Conservation (phyloP, 2,329 filamentous ascomycete species). For the Nigrospora oryzae region DNA sequence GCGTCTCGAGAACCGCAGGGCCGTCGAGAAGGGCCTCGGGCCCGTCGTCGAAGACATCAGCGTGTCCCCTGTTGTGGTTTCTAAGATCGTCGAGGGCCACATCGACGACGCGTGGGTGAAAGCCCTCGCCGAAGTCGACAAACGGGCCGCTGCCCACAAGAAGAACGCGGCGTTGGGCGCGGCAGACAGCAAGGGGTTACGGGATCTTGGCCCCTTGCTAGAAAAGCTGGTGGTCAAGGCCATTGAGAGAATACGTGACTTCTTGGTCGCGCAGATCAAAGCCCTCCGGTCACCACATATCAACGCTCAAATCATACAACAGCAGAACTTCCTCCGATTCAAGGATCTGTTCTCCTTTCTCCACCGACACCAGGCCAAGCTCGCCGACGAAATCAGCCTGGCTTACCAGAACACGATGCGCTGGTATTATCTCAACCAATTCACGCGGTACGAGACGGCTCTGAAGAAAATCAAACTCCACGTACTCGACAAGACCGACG, state of each 20-base stretch:
- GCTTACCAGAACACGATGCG: slow-evolving; percentile 98
- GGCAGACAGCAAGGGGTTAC: slow-evolving; percentile 60
- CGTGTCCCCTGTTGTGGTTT: slow-evolving; percentile 74
- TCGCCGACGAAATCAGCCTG: slow-evolving; percentile 82
- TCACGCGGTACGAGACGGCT: slow-evolving; percentile 76
- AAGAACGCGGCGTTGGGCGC: slow-evolving; percentile 48
- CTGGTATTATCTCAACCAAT: slow-evolving; percentile 94
- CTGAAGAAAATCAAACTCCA: slow-evolving; percentile 81
- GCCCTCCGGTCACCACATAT: slow-evolving; percentile 89
- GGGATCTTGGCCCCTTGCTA: slow-evolving; percentile 78
- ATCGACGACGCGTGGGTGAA: slow-evolving; percentile 88
- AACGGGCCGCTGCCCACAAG: slow-evolving; percentile 63
- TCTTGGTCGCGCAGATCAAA: slow-evolving; percentile 90
- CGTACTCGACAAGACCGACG: slow-evolving; percentile 71
- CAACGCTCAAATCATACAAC: slow-evolving; percentile 94
- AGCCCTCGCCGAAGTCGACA: slow-evolving; percentile 71
- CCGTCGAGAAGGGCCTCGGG: slow-evolving; percentile 79
- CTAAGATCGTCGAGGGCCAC: slow-evolving; percentile 76
- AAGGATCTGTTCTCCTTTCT: slow-evolving; percentile 85
- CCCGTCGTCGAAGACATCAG: slow-evolving; percentile 89
- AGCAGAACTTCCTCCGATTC: slow-evolving; percentile 81
- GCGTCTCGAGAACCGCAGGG: slow-evolving; percentile 79
- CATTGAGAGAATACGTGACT: slow-evolving; percentile 89
- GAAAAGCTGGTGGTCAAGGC: slow-evolving; percentile 82
- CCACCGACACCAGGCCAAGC: slow-evolving; percentile 68